phyloP scores from a whole-genome alignment of 2,329 filamentous ascomycete genomes.

The Microdochium trichocladiopsis region DNA sequence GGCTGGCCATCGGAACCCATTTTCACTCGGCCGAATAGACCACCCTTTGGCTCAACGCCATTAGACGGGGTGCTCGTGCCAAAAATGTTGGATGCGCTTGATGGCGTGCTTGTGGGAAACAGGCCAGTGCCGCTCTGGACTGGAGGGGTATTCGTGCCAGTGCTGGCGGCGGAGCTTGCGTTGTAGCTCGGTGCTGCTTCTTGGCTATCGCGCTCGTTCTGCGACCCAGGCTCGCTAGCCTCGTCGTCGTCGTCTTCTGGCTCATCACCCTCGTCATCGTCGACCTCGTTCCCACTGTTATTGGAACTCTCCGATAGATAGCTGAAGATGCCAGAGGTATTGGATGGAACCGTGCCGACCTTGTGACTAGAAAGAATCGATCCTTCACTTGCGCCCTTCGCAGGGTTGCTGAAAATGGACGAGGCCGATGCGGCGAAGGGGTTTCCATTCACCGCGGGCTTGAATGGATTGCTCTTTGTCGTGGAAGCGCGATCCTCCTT shows the following conservation, averaged over 20 bases:
- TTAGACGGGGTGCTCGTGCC: constrained; percentile 9
- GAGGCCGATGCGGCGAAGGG: constrained; percentile 19
- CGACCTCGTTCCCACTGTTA: constrained; percentile 42
- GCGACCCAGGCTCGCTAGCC: constrained; percentile 37
- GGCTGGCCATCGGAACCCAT: constrained; percentile 22
- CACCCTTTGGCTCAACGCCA: constrained; percentile 15
- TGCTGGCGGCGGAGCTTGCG: constrained; percentile 32
- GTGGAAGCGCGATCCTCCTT: constrained; percentile 19
- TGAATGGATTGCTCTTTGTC: constrained; percentile 17
- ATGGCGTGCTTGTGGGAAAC: constrained; percentile 21
- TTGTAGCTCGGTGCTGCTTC: constrained; percentile 35
- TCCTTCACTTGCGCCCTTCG: constrained; percentile 7
- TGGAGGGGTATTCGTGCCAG: constrained; percentile 29
- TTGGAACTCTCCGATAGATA: constrained; percentile 54
- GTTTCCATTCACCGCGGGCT: constrained; percentile 30
- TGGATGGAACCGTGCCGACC: constrained; percentile 14
- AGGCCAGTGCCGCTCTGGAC: constrained; percentile 23
- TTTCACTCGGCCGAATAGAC: constrained; percentile 22
- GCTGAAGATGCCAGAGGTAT: constrained; percentile 47
- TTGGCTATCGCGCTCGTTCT: constrained; percentile 33
- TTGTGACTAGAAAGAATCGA: constrained; percentile 17
- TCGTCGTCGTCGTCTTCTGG: constrained; percentile 29
- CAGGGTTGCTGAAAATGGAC: constrained; percentile 25
- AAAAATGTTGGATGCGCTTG: constrained; percentile 11
- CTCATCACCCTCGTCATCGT: constrained; percentile 26